Evolutionary conservation across 768 basidiomycete species (phyloP).

Genomic region (Trametes gibbosa): DNA sequence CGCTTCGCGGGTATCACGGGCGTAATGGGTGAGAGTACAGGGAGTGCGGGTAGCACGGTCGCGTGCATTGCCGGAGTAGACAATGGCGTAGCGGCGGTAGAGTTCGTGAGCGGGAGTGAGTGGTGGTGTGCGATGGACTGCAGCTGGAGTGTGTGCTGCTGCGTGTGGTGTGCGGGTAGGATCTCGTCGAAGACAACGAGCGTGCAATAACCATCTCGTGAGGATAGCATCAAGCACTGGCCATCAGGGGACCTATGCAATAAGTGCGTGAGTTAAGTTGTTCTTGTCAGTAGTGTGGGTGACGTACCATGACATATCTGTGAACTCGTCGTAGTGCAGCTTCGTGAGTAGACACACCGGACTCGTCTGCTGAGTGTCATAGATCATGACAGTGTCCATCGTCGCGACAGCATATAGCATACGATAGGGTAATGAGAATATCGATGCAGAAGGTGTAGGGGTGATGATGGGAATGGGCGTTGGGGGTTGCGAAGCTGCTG

Average conservation of each 20-base stretch:
- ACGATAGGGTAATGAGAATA: slow-evolving; percentile 90
- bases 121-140: slow-evolving; percentile 89
- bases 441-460: slow-evolving; percentile 46
- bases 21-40: slow-evolving; percentile 18
- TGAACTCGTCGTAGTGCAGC: slow-evolving; percentile 96
- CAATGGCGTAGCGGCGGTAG: slow-evolving; percentile 24
- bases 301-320: slow-evolving; percentile 91
- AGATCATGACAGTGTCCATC: slow-evolving; percentile 92
- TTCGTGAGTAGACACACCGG: slow-evolving; percentile 92
- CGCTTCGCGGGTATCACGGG: slow-evolving; percentile 33
- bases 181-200: slow-evolving; percentile 94
- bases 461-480: slow-evolving; percentile 41
- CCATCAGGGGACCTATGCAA: slow-evolving; percentile 88
- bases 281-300: background rate
- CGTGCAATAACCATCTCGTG: slow-evolving; percentile 96
- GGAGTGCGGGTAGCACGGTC: slow-evolving; percentile 22
- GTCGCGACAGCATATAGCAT: slow-evolving; percentile 95
- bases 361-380: slow-evolving; percentile 94
- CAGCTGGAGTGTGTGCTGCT: slow-evolving; percentile 87
- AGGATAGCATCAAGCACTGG: slow-evolving; percentile 85
- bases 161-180: slow-evolving; percentile 81
- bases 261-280: background rate
- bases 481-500: slow-evolving; percentile 54
- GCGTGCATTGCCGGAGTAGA: slow-evolving; percentile 29
- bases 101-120: slow-evolving; percentile 38